Percentiles rank a stretch among this genome's conserved stretches.
These are phyloP conservation scores for Blastocrithidia nonstop DNA, from an alignment of 208 protist genomes.

Conservation along the genomic window DNA sequence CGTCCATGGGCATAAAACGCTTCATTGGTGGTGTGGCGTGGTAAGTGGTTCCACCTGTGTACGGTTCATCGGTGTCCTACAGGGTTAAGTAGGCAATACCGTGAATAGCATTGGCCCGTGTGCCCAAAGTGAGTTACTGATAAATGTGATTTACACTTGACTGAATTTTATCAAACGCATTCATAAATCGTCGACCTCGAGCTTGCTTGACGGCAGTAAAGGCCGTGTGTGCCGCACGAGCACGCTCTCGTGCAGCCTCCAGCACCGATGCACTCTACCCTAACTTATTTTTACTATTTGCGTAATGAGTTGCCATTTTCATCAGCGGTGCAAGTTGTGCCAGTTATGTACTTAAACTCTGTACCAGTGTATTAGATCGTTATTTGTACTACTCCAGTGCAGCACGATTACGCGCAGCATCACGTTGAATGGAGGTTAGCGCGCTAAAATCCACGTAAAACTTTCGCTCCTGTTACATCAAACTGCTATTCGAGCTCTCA, in stretches of 20 bases:
- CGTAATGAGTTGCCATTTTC: conserved; percentile 52
- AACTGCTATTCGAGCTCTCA: not conserved
- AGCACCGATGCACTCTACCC: conserved; percentile 53
- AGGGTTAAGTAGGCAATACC: conserved; percentile 91
- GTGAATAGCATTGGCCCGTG: conserved; percentile 25
- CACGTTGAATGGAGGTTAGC: conserved; percentile 31
- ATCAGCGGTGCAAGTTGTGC: conserved; percentile 73
- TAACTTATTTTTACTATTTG: conserved; percentile 52
- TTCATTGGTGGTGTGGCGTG: conserved; percentile 95
- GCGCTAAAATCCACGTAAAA: conserved; percentile 60
- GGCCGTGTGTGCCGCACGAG: conserved; percentile 48
- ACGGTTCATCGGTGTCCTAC: conserved; percentile 94
- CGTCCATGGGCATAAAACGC: conserved; percentile 95
- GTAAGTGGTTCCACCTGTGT: conserved; percentile 92
- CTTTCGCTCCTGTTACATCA: conserved; percentile 5
- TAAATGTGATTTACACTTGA: conserved; percentile 89
- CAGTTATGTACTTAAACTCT: conserved; percentile 41
- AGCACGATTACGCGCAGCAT: conserved; percentile 17
- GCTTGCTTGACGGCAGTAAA: conserved; percentile 82
- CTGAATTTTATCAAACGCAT: conserved; percentile 85
- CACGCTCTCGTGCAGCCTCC: conserved; percentile 46
- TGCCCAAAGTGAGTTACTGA: conserved; percentile 87
- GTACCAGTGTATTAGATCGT: conserved; percentile 29
- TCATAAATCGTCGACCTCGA: conserved; percentile 85
- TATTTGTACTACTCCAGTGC: conserved; percentile 47